These are phyloP conservation scores for Lachancea waltii DNA, from an alignment of 805 yeast species.

Conservation along the genomic window DNA sequence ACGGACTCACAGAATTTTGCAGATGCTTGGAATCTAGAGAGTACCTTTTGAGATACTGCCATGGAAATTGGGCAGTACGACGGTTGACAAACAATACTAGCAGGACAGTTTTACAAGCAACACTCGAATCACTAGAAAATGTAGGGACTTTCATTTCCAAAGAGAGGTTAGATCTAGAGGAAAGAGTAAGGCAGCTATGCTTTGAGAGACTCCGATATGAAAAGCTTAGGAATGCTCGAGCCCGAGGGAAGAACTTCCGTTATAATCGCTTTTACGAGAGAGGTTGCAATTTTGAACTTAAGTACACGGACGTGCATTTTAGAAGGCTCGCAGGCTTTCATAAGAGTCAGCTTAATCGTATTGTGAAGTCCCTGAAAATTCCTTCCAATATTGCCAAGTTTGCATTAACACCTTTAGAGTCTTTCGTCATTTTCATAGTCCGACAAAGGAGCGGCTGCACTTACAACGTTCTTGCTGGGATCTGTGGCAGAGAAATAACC, in stretches of 20 bases:
- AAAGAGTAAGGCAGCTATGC: neutral
- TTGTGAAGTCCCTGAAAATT: slow-evolving; percentile 1
- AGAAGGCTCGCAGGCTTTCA: slow-evolving; percentile 1
- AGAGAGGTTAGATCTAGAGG: neutral
- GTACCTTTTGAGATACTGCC: neutral
- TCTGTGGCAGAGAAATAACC: slow-evolving; percentile 2
- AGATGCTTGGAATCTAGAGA: neutral
- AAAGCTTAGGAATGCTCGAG: neutral
- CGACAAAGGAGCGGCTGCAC: slow-evolving; percentile 1
- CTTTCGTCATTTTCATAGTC: slow-evolving; percentile 2
- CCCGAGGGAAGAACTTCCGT: slow-evolving; percentile 3
- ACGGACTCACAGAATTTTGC: neutral
- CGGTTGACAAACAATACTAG: neutral
- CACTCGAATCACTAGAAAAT: neutral
- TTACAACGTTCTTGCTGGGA: neutral
- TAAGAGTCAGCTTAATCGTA: neutral
- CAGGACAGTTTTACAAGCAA: neutral
- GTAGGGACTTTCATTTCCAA: neutral
- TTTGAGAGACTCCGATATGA: neutral
- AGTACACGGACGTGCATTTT: neutral
- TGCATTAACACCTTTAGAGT: slow-evolving; percentile 1
- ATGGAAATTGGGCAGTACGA: neutral
- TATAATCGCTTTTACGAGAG: slow-evolving; percentile 1
- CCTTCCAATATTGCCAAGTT: neutral
- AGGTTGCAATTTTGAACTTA: slow-evolving; percentile 1